These are phyloP conservation scores for Phytophthora sojae DNA, from an alignment of 352 stramenopile species.

Conservation along the genomic window DNA sequence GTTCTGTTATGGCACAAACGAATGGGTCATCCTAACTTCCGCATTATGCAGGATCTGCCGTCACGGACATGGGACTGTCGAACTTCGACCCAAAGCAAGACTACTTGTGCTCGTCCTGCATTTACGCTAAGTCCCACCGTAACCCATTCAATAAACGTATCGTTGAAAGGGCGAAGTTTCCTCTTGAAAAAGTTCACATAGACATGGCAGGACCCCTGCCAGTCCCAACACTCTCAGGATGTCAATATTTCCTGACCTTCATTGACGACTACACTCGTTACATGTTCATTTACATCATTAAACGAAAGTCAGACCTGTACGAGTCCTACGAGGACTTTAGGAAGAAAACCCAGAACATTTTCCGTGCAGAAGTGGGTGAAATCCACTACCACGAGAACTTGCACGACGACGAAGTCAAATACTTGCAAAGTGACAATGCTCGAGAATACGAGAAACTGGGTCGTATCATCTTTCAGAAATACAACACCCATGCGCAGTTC, in stretches of 20 bases:
- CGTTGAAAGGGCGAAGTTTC: not conserved
- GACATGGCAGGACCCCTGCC: not conserved
- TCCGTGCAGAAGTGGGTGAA: not conserved
- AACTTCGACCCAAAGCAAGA: slow-evolving; percentile 1
- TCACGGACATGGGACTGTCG: not conserved
- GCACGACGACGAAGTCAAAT: slow-evolving; percentile 17
- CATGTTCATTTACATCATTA: not conserved
- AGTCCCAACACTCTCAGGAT: too few relatives aligned
- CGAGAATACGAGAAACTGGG: slow-evolving; percentile 30
- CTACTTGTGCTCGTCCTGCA: not conserved
- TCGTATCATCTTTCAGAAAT: slow-evolving; percentile 27
- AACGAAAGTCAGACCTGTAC: slow-evolving; percentile 21
- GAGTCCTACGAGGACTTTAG: slow-evolving; percentile 24
- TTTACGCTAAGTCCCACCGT: not conserved
- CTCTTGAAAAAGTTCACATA: not conserved
- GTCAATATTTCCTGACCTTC: too few relatives aligned
- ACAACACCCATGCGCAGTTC: slow-evolving; percentile 28
- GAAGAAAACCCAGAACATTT: slow-evolving; percentile 21
- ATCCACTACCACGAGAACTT: slow-evolving; percentile 10
- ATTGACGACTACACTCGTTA: too few relatives aligned
- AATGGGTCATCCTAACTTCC: too few relatives aligned
- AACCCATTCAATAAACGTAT: not conserved
- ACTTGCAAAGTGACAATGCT: slow-evolving; percentile 34
- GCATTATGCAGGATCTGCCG: too few relatives aligned
- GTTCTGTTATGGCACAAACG: too few relatives aligned